Percentiles rank a stretch among this genome's conserved stretches.
phyloP scores from a whole-genome alignment of 768 basidiomycete species.

The Omphalotus guepiniiformis region DNA sequence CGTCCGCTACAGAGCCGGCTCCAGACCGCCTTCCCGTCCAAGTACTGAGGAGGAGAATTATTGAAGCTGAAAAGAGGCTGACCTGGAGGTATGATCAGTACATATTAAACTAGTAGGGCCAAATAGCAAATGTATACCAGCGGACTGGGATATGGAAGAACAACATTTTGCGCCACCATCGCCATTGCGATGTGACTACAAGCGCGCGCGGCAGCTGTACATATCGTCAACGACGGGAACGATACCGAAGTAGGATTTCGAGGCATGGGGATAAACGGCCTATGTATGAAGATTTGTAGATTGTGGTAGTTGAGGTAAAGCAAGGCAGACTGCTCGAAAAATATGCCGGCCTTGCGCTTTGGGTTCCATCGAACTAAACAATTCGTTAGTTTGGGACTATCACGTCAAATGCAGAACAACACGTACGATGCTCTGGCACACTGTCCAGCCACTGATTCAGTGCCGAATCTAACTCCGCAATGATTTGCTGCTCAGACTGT shows the following conservation, averaged over 20 bases:
- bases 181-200: constrained; percentile 4
- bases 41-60: constrained; percentile 62
- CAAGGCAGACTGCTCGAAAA: constrained; percentile 11
- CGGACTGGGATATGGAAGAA: constrained; percentile 28
- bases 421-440: constrained; percentile 38
- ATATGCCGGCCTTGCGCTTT: constrained; percentile 1
- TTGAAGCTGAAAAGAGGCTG: constrained; percentile 35
- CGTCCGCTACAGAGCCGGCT: constrained; percentile 40
- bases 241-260: constrained; percentile 7
- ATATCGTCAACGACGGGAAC: constrained; percentile 14
- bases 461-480: constrained; percentile 47
- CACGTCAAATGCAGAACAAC: background rate
- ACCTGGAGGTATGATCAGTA: constrained; percentile 20
- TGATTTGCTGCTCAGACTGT: constrained; percentile 35
- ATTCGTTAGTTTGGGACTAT: background rate
- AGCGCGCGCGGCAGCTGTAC: constrained; percentile 10
- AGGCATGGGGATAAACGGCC: constrained; percentile 12
- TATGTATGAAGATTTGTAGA: constrained; percentile 11
- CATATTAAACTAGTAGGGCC: background rate
- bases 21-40: constrained; percentile 57
- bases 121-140: constrained; percentile 27
- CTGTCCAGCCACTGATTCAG: constrained; percentile 48
- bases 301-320: constrained; percentile 9
- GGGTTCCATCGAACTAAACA: constrained; percentile 12
- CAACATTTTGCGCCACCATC: background rate